phyloP scores from a whole-genome alignment of 1,284 basidiomycete species.

The Trichosporon coremiiforme region DNA sequence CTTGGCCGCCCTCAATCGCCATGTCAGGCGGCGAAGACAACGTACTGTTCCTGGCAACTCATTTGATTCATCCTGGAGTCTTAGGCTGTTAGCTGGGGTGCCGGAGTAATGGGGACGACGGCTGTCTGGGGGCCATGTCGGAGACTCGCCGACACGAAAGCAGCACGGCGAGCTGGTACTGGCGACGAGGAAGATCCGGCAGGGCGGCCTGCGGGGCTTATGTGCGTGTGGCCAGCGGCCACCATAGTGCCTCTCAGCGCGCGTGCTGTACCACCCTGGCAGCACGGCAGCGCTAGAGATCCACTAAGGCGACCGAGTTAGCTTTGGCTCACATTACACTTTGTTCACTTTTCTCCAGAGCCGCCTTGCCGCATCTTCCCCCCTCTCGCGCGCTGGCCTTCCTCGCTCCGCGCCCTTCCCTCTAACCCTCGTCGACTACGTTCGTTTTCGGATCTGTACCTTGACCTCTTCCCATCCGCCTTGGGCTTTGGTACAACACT shows the following conservation, averaged over 20 bases:
- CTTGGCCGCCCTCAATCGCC: not conserved
- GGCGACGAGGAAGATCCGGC: not conserved
- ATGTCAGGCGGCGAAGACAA: not conserved
- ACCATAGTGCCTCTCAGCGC: not conserved
- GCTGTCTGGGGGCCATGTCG: conserved; percentile 1
- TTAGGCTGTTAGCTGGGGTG: not conserved
- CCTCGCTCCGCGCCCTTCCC: not conserved
- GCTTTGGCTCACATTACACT: conserved; percentile 1
- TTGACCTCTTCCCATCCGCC: not conserved
- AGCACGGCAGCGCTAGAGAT: not conserved
- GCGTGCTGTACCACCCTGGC: not conserved
- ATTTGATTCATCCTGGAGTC: not conserved
- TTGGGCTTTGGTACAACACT: not conserved
- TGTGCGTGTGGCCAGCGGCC: not conserved
- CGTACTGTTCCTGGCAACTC: not conserved
- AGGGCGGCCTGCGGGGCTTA: too few species aligned
- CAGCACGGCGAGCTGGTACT: not conserved
- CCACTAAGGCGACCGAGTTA: not conserved
- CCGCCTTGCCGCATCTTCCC: not conserved
- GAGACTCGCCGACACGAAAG: not conserved
- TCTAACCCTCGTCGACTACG: not conserved
- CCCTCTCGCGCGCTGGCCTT: not conserved
- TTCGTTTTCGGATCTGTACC: not conserved
- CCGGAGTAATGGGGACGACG: not conserved
- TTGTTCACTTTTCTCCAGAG: not conserved